Base-by-base conservation (phyloP, 2,329 filamentous ascomycete genomes). In the Colletotrichum cordylinicola region DNA sequence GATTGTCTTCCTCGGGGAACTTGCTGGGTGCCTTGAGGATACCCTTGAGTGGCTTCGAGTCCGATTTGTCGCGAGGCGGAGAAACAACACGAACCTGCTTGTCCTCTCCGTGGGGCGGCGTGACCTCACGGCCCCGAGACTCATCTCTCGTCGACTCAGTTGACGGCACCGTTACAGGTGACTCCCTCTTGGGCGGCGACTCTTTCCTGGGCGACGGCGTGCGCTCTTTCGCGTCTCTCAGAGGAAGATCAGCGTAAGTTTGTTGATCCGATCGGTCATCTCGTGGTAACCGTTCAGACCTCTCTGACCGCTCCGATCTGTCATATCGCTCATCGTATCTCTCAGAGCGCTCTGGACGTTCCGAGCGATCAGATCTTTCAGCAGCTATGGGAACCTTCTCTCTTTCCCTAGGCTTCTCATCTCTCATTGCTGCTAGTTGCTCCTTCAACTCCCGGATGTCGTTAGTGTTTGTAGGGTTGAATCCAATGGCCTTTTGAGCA, bases 21-120 rank as follows among this genome's bases (percentile, higher is more conserved):
- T 94, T 94, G 18, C 92, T 95, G 1, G 96, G 96, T 70, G 91
- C 90, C 84, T 98, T 97, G 58, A 98, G 88, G 72, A 98, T 98
- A 18, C 96, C 93, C 84, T 94, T 97, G 75, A 95, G 91, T 21
- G 92, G 90, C 78, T 94, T 94, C 55, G 90, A 89, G 21, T 95
- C 93, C 24, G 88, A 86, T 80, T 91, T 90, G 75, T 92, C 87
- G 69, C 89, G 84, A 72, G 93, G 94, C 1, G 93, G 92, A 7
- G 94, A 93, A 21, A 97, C 94, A 6, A 97, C 86, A n/a, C 91
- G 90, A n/a, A 91, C 86, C 77, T 89, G 87, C 78, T 87, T 90
- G 68, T 88, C 86, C 16, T 88, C 86, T 6, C 80, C 74, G 4
- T 79, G 74, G 4, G 83, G 73, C 15, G 81, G 76, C 2, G 80